Evolutionary conservation across 257 asterid genomes (phyloP).

Genomic region (Penstemon newberryi): DNA sequence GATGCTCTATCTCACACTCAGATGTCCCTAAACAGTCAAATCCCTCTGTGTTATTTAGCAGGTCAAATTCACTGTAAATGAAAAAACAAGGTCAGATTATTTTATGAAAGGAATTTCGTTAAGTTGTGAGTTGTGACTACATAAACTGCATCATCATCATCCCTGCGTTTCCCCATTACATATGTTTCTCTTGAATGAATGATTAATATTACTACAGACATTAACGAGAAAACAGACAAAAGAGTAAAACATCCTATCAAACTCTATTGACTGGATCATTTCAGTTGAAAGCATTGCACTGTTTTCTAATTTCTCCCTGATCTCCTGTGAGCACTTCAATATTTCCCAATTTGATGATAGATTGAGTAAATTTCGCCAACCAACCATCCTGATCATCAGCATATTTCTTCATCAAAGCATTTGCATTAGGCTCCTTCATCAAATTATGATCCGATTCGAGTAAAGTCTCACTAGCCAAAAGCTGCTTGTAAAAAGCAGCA

Average conservation of each 20-base stretch:
- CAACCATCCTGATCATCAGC: slow-evolving; percentile 50
- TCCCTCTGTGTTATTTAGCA: background rate
- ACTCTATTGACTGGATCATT: background rate
- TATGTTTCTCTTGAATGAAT: slow-evolving; percentile 4
- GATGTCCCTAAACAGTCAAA: background rate
- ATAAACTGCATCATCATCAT: slow-evolving; percentile 11
- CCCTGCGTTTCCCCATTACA: background rate
- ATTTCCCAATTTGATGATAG: slow-evolving; percentile 40
- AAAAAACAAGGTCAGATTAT: slow-evolving; percentile 1
- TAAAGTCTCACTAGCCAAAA: slow-evolving; percentile 43
- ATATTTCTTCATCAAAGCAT: slow-evolving; percentile 33
- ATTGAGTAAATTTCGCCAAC: slow-evolving; percentile 40
- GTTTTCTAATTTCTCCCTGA: slow-evolving; percentile 60
- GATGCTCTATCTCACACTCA: slow-evolving; percentile 1
- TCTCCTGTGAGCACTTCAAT: slow-evolving; percentile 53
- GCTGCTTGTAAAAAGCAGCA: slow-evolving; percentile 48
- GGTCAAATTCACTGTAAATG: slow-evolving; percentile 13
- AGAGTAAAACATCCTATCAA: no score
- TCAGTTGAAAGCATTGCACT: slow-evolving; percentile 53
- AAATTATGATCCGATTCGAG: slow-evolving; percentile 56
- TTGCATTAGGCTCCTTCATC: slow-evolving; percentile 37
- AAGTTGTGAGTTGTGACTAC: slow-evolving; percentile 4
- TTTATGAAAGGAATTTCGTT: slow-evolving; percentile 10
- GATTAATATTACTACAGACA: background rate
- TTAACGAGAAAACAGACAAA: no score